phyloP scores from a whole-genome alignment of 495 filamentous ascomycete genomes.

The Trichoderma erinaceum region DNA sequence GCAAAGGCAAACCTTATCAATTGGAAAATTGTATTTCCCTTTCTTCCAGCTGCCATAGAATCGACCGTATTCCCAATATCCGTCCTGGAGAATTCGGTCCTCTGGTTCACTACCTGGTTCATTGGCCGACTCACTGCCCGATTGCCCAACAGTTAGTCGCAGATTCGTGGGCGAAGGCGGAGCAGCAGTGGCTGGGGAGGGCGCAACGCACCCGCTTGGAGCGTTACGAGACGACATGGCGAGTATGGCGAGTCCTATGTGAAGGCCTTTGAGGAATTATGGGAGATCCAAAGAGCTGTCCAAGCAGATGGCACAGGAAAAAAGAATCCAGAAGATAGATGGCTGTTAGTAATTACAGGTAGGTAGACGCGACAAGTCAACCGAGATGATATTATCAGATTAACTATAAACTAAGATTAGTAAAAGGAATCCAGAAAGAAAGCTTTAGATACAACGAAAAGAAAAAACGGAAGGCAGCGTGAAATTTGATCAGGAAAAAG shows the following conservation, averaged over 20 bases:
- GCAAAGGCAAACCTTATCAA: conserved; percentile 12
- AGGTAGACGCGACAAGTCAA: too few species aligned
- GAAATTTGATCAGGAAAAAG: too few species aligned
- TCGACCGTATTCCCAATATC: conserved; percentile 14
- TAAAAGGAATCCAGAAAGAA: too few species aligned
- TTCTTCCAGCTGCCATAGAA: conserved; percentile 4
- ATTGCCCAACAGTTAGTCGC: conserved; percentile 10
- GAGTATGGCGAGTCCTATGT: background rate
- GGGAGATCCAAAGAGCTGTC: background rate
- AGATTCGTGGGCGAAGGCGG: conserved; percentile 4
- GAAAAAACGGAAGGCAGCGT: too few species aligned
- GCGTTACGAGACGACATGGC: conserved; percentile 11
- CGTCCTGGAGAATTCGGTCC: conserved; percentile 1
- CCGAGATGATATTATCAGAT: too few species aligned
- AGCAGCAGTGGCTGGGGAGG: conserved; percentile 6
- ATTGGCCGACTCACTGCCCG: conserved; percentile 6
- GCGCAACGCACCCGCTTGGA: conserved; percentile 2
- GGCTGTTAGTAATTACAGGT: too few species aligned
- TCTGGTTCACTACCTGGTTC: background rate
- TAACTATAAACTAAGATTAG: too few species aligned
- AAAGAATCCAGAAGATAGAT: too few species aligned
- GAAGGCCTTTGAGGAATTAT: background rate
- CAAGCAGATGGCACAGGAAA: too few species aligned
- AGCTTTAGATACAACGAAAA: too few species aligned
- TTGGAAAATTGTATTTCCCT: conserved; percentile 15